Percentiles rank a stretch among this genome's conserved stretches.
These are phyloP conservation scores for Inga leiocalycina DNA, from an alignment of 306 rosid species.

Conservation along the genomic window DNA sequence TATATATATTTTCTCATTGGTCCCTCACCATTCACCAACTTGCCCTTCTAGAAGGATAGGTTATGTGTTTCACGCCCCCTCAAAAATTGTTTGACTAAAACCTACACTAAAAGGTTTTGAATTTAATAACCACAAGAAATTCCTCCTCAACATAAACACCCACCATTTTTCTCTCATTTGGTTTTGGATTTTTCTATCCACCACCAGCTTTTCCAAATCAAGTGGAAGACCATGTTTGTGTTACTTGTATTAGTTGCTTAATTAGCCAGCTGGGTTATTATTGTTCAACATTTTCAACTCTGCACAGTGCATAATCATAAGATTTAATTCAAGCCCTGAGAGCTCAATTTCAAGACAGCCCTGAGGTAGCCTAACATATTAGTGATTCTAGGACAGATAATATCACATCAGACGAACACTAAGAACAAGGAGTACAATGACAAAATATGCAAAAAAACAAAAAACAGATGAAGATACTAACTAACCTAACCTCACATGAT, in stretches of 20 bases:
- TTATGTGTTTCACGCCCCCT: neutral
- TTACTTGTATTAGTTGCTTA: neutral
- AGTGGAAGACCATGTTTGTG: neutral
- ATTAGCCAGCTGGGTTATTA: neutral
- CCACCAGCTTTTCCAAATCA: conserved; percentile 13
- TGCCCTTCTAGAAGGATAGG: neutral
- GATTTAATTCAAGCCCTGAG: neutral
- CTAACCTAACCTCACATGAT: neutral
- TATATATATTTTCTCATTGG: neutral
- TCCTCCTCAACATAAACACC: neutral
- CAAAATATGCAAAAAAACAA: neutral
- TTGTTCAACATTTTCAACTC: neutral
- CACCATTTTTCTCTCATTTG: neutral
- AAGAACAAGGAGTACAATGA: neutral
- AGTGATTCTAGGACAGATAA: neutral
- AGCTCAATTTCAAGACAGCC: neutral
- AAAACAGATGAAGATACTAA: neutral
- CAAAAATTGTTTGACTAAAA: neutral
- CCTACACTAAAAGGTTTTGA: neutral
- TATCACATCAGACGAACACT: neutral
- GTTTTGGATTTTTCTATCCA: conserved; percentile 5
- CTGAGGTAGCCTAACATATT: neutral
- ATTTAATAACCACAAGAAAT: neutral
- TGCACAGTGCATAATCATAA: neutral
- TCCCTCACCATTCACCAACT: neutral